Evolutionary conservation across 768 basidiomycete species (phyloP), one percentile per base, ranked within the genome.

Genomic region (Pulveroboletus sp.): DNA sequence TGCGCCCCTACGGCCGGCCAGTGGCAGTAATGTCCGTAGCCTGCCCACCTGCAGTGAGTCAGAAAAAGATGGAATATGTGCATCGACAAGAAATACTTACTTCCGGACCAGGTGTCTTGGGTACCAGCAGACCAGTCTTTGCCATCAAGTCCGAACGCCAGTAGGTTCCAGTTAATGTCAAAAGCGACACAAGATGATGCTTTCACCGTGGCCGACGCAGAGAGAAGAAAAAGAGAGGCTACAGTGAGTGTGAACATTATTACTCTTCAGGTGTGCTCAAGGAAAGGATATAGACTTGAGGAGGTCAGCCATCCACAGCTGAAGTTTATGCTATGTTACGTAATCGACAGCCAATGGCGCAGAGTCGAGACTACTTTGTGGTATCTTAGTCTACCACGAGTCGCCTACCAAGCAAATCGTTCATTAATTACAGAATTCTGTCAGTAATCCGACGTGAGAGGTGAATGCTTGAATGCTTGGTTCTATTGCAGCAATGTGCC

Each of bases 101-200:
- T 71, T 73, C 76, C 73, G 54, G 72, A 64, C 91, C 91, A 96
- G 5, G 77, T 73, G 58, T 77, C 74, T 59, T 83, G 80, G 4
- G 80, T 71, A 11, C 92, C 89, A 43, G 88, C 83, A 57, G 80
- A 82, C 73, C 86, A 93, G 68, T 96, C 93, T 61, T 88, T 85
- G 51, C 82, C 85, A 49, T 84, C 80, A 53, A 90, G 79, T 47
- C 88, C 89, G 64, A 97, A 90, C 18, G 85, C 89, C 46, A 90
- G 81, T 46, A 97, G 77, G 67, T 94, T 91, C 82, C 85, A 93
- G 58, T 69, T 72, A 38, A 74, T 61, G 62, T 95, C 93, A 63
- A 94, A 93, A 18, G 85, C 78, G 35, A 92, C 73, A 64, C 93
- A 95, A 4, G 83, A 75, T 15, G 70, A 68, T 2, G 75, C 70